Percentiles rank a stretch among this genome's conserved stretches.
phyloP scores from a whole-genome alignment of 768 basidiomycete species.

The Naganishia vishniacii region DNA sequence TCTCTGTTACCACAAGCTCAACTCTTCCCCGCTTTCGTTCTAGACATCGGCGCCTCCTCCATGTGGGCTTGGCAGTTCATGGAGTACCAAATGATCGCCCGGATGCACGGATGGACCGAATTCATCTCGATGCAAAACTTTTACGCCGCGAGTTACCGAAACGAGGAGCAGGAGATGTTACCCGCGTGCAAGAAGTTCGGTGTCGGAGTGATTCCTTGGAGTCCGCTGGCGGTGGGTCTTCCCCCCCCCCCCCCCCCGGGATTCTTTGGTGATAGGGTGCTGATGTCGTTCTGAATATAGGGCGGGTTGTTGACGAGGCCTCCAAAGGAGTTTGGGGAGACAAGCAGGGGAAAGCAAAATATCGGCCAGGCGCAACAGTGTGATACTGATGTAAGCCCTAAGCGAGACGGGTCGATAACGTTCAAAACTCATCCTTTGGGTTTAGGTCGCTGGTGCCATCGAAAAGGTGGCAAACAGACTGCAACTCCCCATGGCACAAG shows the following conservation, averaged over 20 bases:
- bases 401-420: slow-evolving; percentile 26
- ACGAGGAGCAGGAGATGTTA: slow-evolving; percentile 36
- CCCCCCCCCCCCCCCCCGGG: too few relatives aligned
- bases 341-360: slow-evolving; percentile 15
- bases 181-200: slow-evolving; percentile 29
- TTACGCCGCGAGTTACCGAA: slow-evolving; percentile 26
- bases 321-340: not conserved
- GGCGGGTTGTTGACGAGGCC: slow-evolving; percentile 27
- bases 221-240: slow-evolving; percentile 31
- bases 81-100: slow-evolving; percentile 28
- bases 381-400: not conserved
- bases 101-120: slow-evolving; percentile 23
- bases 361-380: slow-evolving; percentile 11
- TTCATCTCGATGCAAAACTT: slow-evolving; percentile 29
- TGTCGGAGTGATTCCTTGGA: slow-evolving; percentile 34
- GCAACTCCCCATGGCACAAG: slow-evolving; percentile 52
- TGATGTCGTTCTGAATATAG: not conserved
- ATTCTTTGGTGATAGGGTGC: not conserved
- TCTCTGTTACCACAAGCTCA: too few relatives aligned
- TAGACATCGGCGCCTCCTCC: slow-evolving; percentile 57
- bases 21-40: not conserved
- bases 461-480: slow-evolving; percentile 51
- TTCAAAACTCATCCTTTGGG: not conserved
- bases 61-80: slow-evolving; percentile 56
- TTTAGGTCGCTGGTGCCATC: slow-evolving; percentile 36